Evolutionary conservation across 2,329 filamentous ascomycete genomes (phyloP).

Genomic region (Ceratocystis smalleyi): DNA sequence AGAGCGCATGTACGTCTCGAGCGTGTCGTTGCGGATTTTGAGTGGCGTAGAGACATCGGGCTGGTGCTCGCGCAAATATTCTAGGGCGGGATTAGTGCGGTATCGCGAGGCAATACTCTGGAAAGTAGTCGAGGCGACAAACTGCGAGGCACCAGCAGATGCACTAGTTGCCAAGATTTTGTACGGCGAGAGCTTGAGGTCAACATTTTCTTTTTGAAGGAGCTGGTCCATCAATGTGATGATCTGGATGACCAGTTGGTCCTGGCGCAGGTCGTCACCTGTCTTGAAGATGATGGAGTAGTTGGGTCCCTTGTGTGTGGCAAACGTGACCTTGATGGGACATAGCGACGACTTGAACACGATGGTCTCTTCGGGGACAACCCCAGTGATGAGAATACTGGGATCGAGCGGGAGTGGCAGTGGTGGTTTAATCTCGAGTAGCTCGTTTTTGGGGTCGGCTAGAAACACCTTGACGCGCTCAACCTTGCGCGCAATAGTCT

Average conservation of each 20-base stretch:
- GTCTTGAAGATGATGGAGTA: slow-evolving; percentile 97
- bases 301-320: slow-evolving; percentile 56
- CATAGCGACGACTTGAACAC: slow-evolving; percentile 94
- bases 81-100: slow-evolving; percentile 55
- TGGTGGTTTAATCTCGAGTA: slow-evolving; percentile 68
- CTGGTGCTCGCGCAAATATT: slow-evolving; percentile 78
- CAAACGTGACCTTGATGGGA: slow-evolving; percentile 82
- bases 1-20: slow-evolving; percentile 90
- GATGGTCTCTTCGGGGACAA: slow-evolving; percentile 67
- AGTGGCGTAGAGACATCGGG: slow-evolving; percentile 68
- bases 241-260: slow-evolving; percentile 91
- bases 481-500: slow-evolving; percentile 63
- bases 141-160: slow-evolving; percentile 80
- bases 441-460: slow-evolving; percentile 77
- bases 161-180: slow-evolving; percentile 89
- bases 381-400: slow-evolving; percentile 59
- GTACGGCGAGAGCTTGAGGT: slow-evolving; percentile 88
- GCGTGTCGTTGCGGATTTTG: slow-evolving; percentile 76
- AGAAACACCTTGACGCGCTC: slow-evolving; percentile 74
- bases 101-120: slow-evolving; percentile 74
- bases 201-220: slow-evolving; percentile 86
- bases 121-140: slow-evolving; percentile 72
- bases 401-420: slow-evolving; percentile 82
- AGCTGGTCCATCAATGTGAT: slow-evolving; percentile 96
- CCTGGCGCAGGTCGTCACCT: slow-evolving; percentile 87